Conservation (phyloP, 106 monocot species). For the Platanthera guangdongensis region DNA sequence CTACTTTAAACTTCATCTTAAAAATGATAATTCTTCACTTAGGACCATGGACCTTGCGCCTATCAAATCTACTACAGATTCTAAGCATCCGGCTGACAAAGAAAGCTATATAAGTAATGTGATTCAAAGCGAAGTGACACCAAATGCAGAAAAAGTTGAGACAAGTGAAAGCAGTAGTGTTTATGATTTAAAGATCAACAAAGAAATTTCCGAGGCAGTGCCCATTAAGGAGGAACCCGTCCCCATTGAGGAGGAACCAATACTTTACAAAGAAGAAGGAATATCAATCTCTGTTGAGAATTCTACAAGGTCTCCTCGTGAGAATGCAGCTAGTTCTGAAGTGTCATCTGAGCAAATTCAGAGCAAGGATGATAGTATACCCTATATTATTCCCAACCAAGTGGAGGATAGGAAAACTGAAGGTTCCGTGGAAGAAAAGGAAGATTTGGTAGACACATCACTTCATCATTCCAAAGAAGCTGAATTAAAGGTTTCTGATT, state of each 20-base stretch:
- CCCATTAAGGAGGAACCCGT: slow-evolving; percentile 8
- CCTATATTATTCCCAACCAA: neutral
- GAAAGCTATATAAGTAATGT: slow-evolving; percentile 15
- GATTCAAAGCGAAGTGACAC: slow-evolving; percentile 10
- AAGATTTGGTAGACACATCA: neutral
- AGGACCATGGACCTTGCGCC: slow-evolving; percentile 5
- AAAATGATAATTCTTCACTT: slow-evolving; percentile 19
- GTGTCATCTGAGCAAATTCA: slow-evolving; percentile 10
- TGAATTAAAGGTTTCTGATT: neutral
- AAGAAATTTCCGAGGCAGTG: slow-evolving; percentile 14
- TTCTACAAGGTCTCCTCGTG: slow-evolving; percentile 6
- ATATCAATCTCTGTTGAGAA: slow-evolving; percentile 11
- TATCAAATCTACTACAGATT: slow-evolving; percentile 12
- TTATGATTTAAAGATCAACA: slow-evolving; percentile 10
- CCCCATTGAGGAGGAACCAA: slow-evolving; percentile 9
- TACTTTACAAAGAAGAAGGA: slow-evolving; percentile 19
- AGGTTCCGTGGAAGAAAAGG: slow-evolving; percentile 15
- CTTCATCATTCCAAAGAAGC: slow-evolving; percentile 13
- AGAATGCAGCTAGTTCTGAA: slow-evolving; percentile 16
- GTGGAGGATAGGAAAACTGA: slow-evolving; percentile 11
- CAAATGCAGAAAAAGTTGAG: slow-evolving; percentile 18
- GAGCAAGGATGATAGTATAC: slow-evolving; percentile 1
- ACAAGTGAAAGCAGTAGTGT: slow-evolving; percentile 9
- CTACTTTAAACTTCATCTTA: slow-evolving; percentile 25
- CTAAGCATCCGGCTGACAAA: slow-evolving; percentile 14